Evolutionary conservation across 2,329 filamentous ascomycete genomes (phyloP), one percentile per base, ranked within the genome.

Genomic region (Colletotrichum coccodes): DNA sequence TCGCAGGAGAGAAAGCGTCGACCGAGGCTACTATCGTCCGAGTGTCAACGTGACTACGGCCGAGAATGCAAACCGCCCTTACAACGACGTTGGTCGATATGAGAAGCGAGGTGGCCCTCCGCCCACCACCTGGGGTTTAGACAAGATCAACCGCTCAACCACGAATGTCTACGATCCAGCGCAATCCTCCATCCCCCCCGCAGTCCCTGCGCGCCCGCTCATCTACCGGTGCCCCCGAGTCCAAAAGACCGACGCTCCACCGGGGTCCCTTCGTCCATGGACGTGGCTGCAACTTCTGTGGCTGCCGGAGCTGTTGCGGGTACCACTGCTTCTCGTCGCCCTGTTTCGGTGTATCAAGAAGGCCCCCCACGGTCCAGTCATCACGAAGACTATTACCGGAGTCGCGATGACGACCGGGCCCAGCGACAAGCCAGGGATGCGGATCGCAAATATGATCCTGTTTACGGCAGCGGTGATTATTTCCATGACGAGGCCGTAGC

Each of bases 41-140:
- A 85, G 83, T 26, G 80, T 88, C 67, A 87, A 84, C 71, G 50
- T 65, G 30, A 60, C 70, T 12, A 61, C 64, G 9, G 53, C 67
- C 18, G 64, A 66, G 12, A 56, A 23, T 40, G 72, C 76, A n/a
- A 77, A 79, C 42, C 73, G 69, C 32, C 77, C 58, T 52, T 71
- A 67, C 46, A 73, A 72, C 36, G 78, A 74, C 56, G 74, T 72
- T 18, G 77, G 70, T 68, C 76, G 75, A 7, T 80, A 83, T 66
- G 84, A 85, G 16, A 76, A 72, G 47, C 75, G 79, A 28, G 77
- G 86, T 36, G 85, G 86, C 0, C 92, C 91, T 2, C 92, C 92
- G 11, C 91, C 91, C 5, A 88, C 90, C 6, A 92, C 89, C 3
- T 85, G 91, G 72, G 92, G 90, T 0, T 89, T 94, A 71, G 92